phyloP scores from a whole-genome alignment of 345 rosid genomes.

The Trapa incisa region DNA sequence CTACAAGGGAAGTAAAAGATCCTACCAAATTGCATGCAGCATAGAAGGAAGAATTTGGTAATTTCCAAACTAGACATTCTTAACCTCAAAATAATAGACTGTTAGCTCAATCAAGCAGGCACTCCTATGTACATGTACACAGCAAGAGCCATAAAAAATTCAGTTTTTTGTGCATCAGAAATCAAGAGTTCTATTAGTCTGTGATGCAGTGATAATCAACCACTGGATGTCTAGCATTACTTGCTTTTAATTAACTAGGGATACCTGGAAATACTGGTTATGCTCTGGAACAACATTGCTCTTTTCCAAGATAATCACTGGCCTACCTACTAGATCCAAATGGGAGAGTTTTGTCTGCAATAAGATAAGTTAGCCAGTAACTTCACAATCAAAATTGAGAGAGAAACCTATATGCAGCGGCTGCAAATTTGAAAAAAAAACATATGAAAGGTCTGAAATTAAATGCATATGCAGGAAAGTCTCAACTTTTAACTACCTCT shows the following conservation, averaged over 20 bases:
- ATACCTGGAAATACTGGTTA: conserved; percentile 86
- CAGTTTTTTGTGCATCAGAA: neutral
- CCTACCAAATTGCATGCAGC: neutral
- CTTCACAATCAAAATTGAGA: too few relatives aligned
- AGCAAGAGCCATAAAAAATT: neutral
- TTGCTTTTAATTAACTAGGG: neutral
- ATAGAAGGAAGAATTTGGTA: neutral
- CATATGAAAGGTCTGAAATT: neutral
- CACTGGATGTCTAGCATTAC: neutral
- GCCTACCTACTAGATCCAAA: conserved; percentile 85
- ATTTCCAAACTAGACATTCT: neutral
- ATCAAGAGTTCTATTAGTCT: neutral
- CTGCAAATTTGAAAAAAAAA: neutral
- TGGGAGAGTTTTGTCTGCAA: conserved; percentile 72
- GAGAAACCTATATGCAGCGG: neutral
- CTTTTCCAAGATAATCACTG: conserved; percentile 72
- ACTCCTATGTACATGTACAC: neutral
- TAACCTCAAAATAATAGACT: neutral
- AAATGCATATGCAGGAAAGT: neutral
- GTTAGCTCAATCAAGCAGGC: neutral
- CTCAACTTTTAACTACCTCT: conserved; percentile 42
- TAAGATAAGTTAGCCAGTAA: neutral
- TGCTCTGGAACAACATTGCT: conserved; percentile 79
- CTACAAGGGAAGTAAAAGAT: neutral
- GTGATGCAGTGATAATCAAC: neutral